A percentile compares a stretch with the other conserved stretches of the same genome.
phyloP scores from a whole-genome alignment of 768 basidiomycete species.

The Rhizopogon rudus region DNA sequence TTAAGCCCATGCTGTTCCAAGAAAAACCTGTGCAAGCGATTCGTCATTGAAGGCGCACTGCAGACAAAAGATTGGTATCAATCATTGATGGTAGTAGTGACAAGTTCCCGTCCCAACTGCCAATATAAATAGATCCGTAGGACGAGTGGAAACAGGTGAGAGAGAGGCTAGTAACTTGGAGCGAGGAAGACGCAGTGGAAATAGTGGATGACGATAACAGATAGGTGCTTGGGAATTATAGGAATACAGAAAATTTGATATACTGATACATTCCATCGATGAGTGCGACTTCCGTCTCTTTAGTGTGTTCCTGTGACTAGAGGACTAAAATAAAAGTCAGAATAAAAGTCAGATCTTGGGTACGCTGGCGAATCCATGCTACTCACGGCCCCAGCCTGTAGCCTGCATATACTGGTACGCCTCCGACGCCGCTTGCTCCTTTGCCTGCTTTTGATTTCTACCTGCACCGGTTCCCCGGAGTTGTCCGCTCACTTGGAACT shows the following conservation, averaged over 20 bases:
- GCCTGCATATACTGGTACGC: slow-evolving; percentile 41
- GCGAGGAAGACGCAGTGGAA: not conserved
- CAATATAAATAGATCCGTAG: too few species aligned
- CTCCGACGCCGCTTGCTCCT: slow-evolving; percentile 60
- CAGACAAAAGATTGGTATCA: too few species aligned
- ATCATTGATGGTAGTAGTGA: too few species aligned
- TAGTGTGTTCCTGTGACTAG: not conserved
- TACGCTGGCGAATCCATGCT: too few species aligned
- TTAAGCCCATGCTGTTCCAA: too few species aligned
- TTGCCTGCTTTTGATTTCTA: slow-evolving; percentile 61
- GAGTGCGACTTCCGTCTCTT: not conserved
- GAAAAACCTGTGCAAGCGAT: too few species aligned
- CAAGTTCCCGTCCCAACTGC: too few species aligned
- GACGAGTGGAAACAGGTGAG: not conserved
- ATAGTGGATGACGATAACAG: not conserved
- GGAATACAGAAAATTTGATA: not conserved
- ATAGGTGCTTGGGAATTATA: not conserved
- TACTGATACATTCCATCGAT: not conserved
- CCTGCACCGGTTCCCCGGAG: slow-evolving; percentile 46
- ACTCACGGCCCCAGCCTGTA: slow-evolving; percentile 40
- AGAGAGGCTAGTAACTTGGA: not conserved
- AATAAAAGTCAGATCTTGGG: not conserved
- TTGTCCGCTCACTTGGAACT: slow-evolving; percentile 42
- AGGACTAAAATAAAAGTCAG: not conserved
- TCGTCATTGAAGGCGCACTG: too few species aligned